Conservation (phyloP, 306 rosid genomes). For the Geum urbanum region DNA sequence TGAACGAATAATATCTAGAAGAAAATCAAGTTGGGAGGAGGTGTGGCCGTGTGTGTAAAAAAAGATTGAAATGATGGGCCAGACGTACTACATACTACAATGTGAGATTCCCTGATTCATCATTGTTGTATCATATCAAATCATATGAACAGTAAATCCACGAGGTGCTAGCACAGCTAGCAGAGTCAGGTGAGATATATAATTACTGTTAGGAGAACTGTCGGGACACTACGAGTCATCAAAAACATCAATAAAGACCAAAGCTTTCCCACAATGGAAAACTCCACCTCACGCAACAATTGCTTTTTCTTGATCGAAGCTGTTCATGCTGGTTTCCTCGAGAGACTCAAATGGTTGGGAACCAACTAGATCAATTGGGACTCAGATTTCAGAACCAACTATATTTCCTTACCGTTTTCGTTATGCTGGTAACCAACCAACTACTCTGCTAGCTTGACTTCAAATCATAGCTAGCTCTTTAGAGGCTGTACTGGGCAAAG, state of each 20-base stretch:
- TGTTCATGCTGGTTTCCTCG: not conserved
- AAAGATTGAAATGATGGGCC: slow-evolving; percentile 29
- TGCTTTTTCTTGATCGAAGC: not conserved
- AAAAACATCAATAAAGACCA: slow-evolving; percentile 25
- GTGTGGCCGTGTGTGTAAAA: not conserved
- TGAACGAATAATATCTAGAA: too few species aligned
- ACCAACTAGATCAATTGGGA: slow-evolving; percentile 14
- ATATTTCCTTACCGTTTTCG: not conserved
- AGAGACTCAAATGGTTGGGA: slow-evolving; percentile 19
- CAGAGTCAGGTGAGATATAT: slow-evolving; percentile 23
- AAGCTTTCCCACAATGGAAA: not conserved
- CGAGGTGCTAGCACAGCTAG: not conserved
- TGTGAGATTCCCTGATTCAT: slow-evolving; percentile 15
- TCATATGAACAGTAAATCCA: slow-evolving; percentile 1
- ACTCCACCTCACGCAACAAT: not conserved
- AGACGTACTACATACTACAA: slow-evolving; percentile 14
- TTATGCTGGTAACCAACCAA: not conserved
- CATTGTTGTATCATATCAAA: not conserved
- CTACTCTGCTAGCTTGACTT: not conserved
- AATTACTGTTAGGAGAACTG: not conserved
- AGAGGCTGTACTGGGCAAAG: not conserved
- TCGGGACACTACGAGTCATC: slow-evolving; percentile 26
- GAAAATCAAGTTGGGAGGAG: not conserved
- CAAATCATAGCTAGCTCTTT: not conserved
- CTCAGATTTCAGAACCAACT: not conserved